phyloP scores from a whole-genome alignment of 163 green algal species.

The Scenedesmus sp. region DNA sequence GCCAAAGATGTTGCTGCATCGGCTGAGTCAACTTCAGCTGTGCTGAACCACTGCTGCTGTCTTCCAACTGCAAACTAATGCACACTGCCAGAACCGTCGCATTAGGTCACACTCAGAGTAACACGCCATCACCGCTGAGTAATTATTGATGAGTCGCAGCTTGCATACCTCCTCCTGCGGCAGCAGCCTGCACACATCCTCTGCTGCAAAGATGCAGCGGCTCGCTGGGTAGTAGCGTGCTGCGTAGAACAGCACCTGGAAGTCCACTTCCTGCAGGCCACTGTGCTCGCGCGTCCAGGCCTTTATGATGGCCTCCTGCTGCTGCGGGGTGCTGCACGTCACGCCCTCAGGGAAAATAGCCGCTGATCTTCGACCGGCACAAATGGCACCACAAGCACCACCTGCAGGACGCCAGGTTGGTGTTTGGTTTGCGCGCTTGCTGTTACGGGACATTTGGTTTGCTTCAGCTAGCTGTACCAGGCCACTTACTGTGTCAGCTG shows the following conservation, averaged over 20 bases:
- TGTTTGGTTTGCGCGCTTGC: not conserved
- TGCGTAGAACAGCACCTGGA: conserved; percentile 20
- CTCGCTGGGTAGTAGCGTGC: conserved; percentile 39
- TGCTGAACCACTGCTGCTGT: no score
- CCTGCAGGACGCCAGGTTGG: not conserved
- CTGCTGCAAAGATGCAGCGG: conserved; percentile 43
- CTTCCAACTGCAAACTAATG: no score
- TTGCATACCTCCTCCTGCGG: not conserved
- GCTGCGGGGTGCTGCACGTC: not conserved
- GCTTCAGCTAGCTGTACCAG: not conserved
- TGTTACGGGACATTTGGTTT: not conserved
- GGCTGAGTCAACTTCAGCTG: no score
- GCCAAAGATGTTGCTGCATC: no score
- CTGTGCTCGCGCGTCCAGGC: conserved; percentile 35
- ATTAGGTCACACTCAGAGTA: no score
- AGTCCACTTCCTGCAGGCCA: not conserved
- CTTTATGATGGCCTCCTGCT: conserved; percentile 13
- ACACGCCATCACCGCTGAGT: not conserved
- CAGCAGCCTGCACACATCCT: conserved; percentile 14
- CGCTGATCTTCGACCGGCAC: conserved; percentile 6
- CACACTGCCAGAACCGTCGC: no score
- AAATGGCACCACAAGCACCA: conserved; percentile 27
- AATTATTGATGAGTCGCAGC: not conserved
- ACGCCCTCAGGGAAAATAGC: conserved; percentile 26
- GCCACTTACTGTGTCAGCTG: not conserved